Base-by-base conservation (phyloP, 106 monocot genomes). In the Apostasia shenzhenica region DNA sequence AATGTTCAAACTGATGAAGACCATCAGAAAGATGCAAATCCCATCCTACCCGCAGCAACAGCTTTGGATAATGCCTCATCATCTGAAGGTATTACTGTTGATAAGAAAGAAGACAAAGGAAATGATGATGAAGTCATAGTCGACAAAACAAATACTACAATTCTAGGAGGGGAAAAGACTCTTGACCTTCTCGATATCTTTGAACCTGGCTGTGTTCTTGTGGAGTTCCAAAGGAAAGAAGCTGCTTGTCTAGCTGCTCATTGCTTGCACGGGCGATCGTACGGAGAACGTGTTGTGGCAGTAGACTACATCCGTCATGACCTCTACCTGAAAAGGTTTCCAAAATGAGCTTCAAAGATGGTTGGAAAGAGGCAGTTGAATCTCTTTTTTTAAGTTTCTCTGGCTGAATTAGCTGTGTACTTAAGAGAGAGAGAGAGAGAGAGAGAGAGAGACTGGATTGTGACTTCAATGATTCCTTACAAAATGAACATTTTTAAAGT, bases 161-260 rank as follows among this genome's bases (percentile, higher is more conserved):
- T 14, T 48, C 12, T 37, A 26, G 63, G 3, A 46, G 48, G 48
- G n/a, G 38, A 45, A 54, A 52, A 70, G 57, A 52, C 46, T 49
- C 12, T 6, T n/a, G 50, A 26, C 26, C 26, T 60, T 14, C 12
- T 41, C 11, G 61, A 70, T 65, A 8, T 66, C 26, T 80, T 93
- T 55, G 85, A 83, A 69, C 70, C 81, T 7, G 90, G 87, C 38
- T 77, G 72, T 61, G 61, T 93, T 58, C 73, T 99, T 61, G 90
- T 99, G n/a, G 93, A 99, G 70, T 99, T 93, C 76, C 13, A 80
- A 63, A 83, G 99, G 54, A 63, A 78, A 71, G 93, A 99, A 67
- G 90, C 87, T 3, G 63, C 87, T 42, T 82, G 83, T 55, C 63
- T 54, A 58, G 99, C 99, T 2, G 99, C 87, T 54, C 93, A 83